Base-by-base conservation (phyloP, 805 yeast species). In the Cyberlindnera mrakii region DNA sequence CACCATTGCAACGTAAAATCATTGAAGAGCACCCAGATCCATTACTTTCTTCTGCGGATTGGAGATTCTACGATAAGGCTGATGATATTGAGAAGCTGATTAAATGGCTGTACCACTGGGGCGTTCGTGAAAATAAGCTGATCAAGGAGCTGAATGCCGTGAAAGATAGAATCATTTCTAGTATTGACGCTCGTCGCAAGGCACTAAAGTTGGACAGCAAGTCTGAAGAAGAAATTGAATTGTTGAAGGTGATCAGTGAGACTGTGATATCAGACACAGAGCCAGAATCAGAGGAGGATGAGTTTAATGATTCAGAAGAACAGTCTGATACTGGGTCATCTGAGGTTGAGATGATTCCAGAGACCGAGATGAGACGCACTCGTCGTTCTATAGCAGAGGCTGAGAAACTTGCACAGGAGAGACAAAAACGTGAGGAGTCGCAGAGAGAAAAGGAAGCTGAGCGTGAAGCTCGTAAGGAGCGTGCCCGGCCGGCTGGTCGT, bases 31-130 rank as follows among this genome's bases (percentile, higher is more conserved):
- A 70, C 2, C 76, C 82, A 1, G 77, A 72, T 43, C 74, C 79
- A 6, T 57, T 86, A 18, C 51, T 80, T 9, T 62, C 71, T 13
- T 68, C 74, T 10, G 47, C 62, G 5, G 75, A 77, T 31, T 89
- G 97, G 97, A 75, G 82, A 42, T 85, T 62, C 52, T 75, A 79
- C 50, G 95, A 88, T 50, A 65, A 58, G 2, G 68, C 73, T 0
- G 75, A 71, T n/a, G 82, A 83, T 33, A 60, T 88, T 29, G 76
- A 74, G 1, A 58, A 58, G 13, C 57, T 90, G 20, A 45, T 81
- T 8, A 58, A 63, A n/a, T 83, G 91, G 87, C 66, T 89, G 39
- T 80, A 83, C 51, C 79, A 77, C 4, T 78, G 82, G 74, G 96
- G 96, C 3, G 68, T 66, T 40, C 66, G 95, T 37, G 97, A 89